These are phyloP conservation scores for Verbascum thapsus DNA, from an alignment of 257 asterid genomes.

Conservation along the genomic window DNA sequence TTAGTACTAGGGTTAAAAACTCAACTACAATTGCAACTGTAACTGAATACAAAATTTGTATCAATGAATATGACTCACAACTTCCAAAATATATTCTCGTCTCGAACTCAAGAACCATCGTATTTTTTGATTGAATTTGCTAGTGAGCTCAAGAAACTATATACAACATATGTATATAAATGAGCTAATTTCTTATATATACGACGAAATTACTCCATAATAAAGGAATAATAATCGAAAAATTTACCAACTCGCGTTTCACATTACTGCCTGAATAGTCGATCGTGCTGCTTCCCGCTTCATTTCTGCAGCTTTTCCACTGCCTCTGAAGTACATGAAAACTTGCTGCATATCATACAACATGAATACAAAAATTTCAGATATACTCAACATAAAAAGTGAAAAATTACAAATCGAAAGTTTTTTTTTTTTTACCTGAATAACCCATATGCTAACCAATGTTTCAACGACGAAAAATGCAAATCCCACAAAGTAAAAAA, in stretches of 20 bases:
- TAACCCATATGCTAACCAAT: conserved; percentile 85
- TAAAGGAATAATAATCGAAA: conserved; percentile 26
- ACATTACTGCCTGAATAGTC: conserved; percentile 65
- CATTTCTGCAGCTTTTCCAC: conserved; percentile 78
- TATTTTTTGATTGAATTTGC: too few species aligned
- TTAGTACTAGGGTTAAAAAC: too few species aligned
- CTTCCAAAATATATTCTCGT: too few species aligned
- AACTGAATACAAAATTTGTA: too few species aligned
- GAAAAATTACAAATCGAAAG: background rate
- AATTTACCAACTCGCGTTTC: conserved; percentile 32
- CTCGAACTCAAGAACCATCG: too few species aligned
- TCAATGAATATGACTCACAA: too few species aligned
- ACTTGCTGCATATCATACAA: conserved; percentile 58
- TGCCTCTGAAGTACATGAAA: conserved; percentile 75
- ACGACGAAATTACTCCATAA: too few species aligned
- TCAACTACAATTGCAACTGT: too few species aligned
- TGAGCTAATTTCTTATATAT: too few species aligned
- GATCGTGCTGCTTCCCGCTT: conserved; percentile 64
- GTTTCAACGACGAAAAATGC: conserved; percentile 62
- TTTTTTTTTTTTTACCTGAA: conserved; percentile 70
- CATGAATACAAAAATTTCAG: background rate
- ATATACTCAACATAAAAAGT: too few species aligned
- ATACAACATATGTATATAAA: too few species aligned
- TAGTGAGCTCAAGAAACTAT: too few species aligned
- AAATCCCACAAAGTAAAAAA: conserved; percentile 74